A percentile compares a stretch with the other conserved stretches of the same genome.
Conservation (phyloP, 306 rosid genomes). For the Prunus mume region DNA sequence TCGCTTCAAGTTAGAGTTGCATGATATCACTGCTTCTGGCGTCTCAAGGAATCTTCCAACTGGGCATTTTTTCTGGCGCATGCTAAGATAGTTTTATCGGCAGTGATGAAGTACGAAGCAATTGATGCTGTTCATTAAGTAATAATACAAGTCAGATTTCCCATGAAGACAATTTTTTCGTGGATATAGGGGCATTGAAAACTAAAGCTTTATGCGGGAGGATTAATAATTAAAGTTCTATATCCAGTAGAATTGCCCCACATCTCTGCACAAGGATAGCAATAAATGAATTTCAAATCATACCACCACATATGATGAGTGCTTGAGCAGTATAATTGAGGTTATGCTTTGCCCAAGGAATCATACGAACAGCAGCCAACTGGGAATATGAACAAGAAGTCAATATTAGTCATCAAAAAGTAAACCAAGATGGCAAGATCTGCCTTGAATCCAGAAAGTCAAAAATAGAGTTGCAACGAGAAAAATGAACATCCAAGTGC, state of each 20-base stretch:
- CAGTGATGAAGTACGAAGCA: conserved; percentile 75
- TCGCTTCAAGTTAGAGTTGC: neutral
- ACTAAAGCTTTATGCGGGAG: neutral
- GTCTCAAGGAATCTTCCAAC: conserved; percentile 62
- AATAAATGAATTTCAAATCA: neutral
- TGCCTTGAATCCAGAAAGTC: neutral
- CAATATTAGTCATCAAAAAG: neutral
- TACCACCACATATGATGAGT: conserved; percentile 89
- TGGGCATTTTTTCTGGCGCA: conserved; percentile 82
- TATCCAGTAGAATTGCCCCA: neutral
- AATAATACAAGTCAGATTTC: conserved; percentile 13
- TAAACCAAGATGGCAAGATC: neutral
- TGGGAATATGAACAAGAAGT: conserved; percentile 23
- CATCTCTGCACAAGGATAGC: neutral
- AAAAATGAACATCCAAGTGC: neutral
- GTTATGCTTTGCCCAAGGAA: conserved; percentile 99
- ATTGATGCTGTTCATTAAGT: conserved; percentile 66
- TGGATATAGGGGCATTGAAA: no score
- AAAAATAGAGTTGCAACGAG: no score
- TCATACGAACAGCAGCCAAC: conserved; percentile 69
- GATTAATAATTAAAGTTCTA: neutral
- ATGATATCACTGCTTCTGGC: conserved; percentile 27
- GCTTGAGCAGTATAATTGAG: conserved; percentile 93
- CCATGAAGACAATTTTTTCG: neutral
- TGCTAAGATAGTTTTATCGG: conserved; percentile 78